These are phyloP conservation scores for Pestalotiopsis sp. DNA, from an alignment of 2,329 filamentous ascomycete species.

Conservation along the genomic window DNA sequence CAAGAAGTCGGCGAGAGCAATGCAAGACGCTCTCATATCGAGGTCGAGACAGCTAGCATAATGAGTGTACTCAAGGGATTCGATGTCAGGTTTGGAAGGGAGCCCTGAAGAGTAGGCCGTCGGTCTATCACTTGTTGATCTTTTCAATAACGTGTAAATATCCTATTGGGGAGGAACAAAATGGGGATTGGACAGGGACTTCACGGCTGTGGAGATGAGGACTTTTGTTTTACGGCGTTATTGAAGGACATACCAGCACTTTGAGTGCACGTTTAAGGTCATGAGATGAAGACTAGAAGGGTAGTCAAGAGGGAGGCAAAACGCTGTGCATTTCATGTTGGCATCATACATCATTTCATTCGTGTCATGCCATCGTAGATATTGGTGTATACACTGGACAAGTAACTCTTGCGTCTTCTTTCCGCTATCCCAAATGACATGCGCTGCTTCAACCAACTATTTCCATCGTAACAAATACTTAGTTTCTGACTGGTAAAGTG, in stretches of 20 bases:
- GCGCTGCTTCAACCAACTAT: no score
- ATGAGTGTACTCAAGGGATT: conserved; percentile 86
- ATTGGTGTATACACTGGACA: neutral
- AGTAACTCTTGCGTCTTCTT: neutral
- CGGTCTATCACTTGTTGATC: neutral
- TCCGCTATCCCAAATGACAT: neutral
- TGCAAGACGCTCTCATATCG: conserved; percentile 58
- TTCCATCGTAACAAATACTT: neutral
- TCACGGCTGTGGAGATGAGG: neutral
- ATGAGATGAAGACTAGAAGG: neutral
- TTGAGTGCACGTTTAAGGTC: neutral
- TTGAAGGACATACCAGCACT: neutral
- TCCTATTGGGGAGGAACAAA: neutral
- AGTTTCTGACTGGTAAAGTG: neutral
- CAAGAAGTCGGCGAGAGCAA: conserved; percentile 20
- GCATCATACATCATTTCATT: neutral
- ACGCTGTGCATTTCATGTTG: neutral
- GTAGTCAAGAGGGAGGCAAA: neutral
- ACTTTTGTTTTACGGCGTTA: neutral
- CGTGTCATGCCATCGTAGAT: neutral
- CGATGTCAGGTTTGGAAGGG: conserved; percentile 70
- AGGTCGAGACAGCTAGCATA: conserved; percentile 81
- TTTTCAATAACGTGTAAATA: neutral
- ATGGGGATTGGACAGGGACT: neutral
- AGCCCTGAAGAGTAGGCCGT: conserved; percentile 21